These are phyloP conservation scores for Lolium rigidum DNA, from an alignment of 176 grass and related monocot genomes.

Conservation along the genomic window DNA sequence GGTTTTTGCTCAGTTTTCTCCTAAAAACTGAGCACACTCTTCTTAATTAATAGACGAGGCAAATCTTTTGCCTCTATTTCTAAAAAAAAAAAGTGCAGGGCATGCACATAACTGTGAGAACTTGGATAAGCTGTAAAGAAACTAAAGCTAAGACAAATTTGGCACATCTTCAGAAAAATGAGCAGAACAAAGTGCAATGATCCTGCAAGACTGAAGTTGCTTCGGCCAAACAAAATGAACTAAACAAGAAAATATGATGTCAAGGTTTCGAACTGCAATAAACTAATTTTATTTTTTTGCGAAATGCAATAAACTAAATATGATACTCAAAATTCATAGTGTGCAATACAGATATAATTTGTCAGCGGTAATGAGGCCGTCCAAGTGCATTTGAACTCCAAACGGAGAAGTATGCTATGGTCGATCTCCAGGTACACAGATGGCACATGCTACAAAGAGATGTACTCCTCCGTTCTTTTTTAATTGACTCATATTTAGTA, in stretches of 20 bases:
- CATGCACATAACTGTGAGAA: background rate
- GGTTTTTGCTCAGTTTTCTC: too few relatives aligned
- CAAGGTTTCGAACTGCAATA: background rate
- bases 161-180: background rate
- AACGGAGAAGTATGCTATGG: background rate
- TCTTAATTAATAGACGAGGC: too few relatives aligned
- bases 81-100: too few relatives aligned
- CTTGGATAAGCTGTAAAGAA: background rate
- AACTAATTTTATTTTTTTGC: too few relatives aligned
- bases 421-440: too few relatives aligned
- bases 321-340: background rate
- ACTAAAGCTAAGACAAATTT: background rate
- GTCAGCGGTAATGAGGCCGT: background rate
- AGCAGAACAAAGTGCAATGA: background rate
- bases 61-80: too few relatives aligned
- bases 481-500: too few relatives aligned
- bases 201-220: background rate
- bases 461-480: too few relatives aligned
- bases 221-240: background rate
- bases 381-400: background rate
- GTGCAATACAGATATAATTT: background rate
- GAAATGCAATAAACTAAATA: background rate
- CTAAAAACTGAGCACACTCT: too few relatives aligned
- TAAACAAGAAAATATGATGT: background rate
- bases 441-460: background rate